These are phyloP conservation scores for Bonia amplexicaulis DNA, from an alignment of 176 grass and related monocot genomes.

Conservation along the genomic window DNA sequence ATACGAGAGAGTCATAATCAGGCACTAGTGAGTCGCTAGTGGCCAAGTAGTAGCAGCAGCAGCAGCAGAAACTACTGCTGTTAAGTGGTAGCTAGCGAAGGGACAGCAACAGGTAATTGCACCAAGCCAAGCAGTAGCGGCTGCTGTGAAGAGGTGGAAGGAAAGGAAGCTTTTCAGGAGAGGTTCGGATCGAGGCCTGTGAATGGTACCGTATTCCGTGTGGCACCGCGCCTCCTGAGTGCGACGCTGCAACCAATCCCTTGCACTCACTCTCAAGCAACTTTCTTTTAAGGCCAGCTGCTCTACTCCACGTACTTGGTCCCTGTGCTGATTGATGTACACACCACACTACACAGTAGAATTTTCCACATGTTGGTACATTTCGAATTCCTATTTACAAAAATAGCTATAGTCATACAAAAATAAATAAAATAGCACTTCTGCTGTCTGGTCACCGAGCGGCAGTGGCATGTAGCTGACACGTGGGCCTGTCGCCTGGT, in stretches of 20 bases:
- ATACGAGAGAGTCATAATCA: background rate
- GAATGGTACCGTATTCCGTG: slow-evolving; percentile 29
- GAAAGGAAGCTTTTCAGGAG: slow-evolving; percentile 20
- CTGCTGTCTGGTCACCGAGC: too few relatives aligned
- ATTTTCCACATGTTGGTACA: too few relatives aligned
- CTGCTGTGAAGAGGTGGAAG: background rate
- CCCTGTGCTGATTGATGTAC: background rate
- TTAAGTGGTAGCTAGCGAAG: background rate
- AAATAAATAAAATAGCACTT: too few relatives aligned
- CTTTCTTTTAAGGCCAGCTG: slow-evolving; percentile 8
- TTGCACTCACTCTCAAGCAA: background rate
- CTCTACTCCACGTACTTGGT: background rate
- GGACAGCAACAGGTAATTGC: slow-evolving; percentile 31
- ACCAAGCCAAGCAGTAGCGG: slow-evolving; percentile 4
- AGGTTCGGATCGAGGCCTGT: background rate
- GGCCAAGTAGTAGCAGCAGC: background rate
- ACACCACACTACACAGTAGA: too few relatives aligned
- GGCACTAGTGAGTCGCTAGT: background rate
- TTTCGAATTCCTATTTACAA: fast-evolving
- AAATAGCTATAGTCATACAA: too few relatives aligned
- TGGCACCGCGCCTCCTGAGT: background rate
- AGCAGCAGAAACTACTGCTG: background rate
- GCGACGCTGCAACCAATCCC: slow-evolving; percentile 18
- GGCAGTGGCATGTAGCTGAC: too few relatives aligned
- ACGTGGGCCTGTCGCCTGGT: too few relatives aligned